Evolutionary conservation across 108 stramenopile genomes (phyloP), one percentile per base, ranked within the genome.

Genomic region (Parmales sp.): DNA sequence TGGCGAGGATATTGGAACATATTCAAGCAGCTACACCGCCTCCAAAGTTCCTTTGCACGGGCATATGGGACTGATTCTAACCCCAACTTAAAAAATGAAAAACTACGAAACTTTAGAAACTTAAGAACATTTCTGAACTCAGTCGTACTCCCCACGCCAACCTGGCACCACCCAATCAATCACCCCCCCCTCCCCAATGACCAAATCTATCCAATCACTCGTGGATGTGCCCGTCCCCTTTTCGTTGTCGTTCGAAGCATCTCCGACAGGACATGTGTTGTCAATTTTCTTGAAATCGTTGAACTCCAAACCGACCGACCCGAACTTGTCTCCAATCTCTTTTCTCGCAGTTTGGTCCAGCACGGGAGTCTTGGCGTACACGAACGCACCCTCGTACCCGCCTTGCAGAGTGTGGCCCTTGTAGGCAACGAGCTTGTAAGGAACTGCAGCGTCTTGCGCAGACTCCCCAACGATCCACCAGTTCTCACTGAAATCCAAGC

Each of bases 401-500:
- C 94, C 94, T 69, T 97, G 96, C 3, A 92, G 80, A 2, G 96
- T 97, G 77, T 94, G 93, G 54, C 96, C 96, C 66, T 88, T 91
- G 86, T 97, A 97, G 77, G 91, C 93, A 37, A 97, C 77, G 65
- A 97, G 92, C 74, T 95, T 95, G 81, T 90, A 97, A 66, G 83
- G 92, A 28, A 78, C 83, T 65, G 78, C 75, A 65, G 65, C 79
- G 60, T 69, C 80, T n/a, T 83, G 83, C 60, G 85, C 85, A 64
- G 86, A 91, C 78, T 86, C 86, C 37, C 89, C 92, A 44, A 89
- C 88, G 39, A 92, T 76, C 70, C 90, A 97, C 94, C 94, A 97
- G 73, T 97, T 97, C 72, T 97, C 96, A 90, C 93, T 92, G 82
- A 97, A 97, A 79, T 92, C 90, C 26, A 92, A 68, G 67, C 91